phyloP scores from a whole-genome alignment of 202 grass and related monocot species.

The Zoysia matrella region DNA sequence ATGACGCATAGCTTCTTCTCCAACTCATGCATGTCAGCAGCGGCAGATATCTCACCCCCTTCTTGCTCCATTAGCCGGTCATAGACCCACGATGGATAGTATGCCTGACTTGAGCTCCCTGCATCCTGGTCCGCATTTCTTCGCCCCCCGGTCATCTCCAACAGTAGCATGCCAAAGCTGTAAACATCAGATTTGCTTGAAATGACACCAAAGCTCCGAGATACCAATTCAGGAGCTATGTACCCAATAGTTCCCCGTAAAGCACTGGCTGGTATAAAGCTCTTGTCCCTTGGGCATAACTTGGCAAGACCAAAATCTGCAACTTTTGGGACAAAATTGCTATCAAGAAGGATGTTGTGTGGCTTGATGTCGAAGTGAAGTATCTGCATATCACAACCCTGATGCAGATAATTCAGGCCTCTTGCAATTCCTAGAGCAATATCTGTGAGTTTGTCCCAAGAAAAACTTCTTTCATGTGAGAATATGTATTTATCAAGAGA shows the following conservation, averaged over 20 bases:
- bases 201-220: too few species aligned
- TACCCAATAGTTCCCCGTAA: constrained; percentile 42
- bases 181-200: too few species aligned
- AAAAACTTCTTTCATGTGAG: constrained; percentile 38
- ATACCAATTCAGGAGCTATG: too few species aligned
- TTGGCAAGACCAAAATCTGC: constrained; percentile 67
- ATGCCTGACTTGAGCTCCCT: too few species aligned
- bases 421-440: constrained; percentile 58
- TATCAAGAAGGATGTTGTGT: too few species aligned
- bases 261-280: constrained; percentile 47
- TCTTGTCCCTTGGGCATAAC: constrained; percentile 60
- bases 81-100: constrained; percentile 3
- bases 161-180: too few species aligned
- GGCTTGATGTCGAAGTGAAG: constrained; percentile 40
- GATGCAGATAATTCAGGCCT: constrained; percentile 64
- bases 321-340: background rate
- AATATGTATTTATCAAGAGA: constrained; percentile 61
- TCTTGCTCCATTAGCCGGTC: constrained; percentile 20
- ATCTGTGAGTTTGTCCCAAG: constrained; percentile 58
- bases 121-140: too few species aligned
- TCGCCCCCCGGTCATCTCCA: too few species aligned
- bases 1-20: too few species aligned
- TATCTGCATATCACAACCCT: constrained; percentile 63
- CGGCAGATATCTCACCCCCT: constrained; percentile 41
- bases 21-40: too few species aligned